These are phyloP conservation scores for Daldinia childiae DNA, from an alignment of 495 filamentous ascomycete species.

Conservation along the genomic window DNA sequence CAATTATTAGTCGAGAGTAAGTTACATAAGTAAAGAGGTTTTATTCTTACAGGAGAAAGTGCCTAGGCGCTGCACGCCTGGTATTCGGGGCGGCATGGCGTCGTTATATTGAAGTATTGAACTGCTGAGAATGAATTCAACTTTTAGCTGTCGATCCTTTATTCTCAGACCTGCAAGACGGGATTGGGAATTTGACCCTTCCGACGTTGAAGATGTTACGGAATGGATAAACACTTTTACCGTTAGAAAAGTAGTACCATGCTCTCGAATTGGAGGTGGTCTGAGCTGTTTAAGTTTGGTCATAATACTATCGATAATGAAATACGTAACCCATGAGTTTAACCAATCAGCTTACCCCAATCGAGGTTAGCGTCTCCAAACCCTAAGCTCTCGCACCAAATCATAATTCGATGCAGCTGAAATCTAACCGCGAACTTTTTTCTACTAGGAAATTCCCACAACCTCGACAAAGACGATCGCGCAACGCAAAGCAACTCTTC, in stretches of 20 bases:
- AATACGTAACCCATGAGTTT: not conserved
- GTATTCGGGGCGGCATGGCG: slow-evolving; percentile 80
- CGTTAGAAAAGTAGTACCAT: not conserved
- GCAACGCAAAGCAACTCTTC: slow-evolving; percentile 48
- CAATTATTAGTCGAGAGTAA: slow-evolving; percentile 32
- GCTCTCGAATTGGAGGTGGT: too few relatives aligned
- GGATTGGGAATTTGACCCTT: not conserved
- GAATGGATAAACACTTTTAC: slow-evolving; percentile 20
- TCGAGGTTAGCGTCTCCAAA: slow-evolving; percentile 36
- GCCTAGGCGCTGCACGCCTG: slow-evolving; percentile 68
- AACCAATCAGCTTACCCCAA: slow-evolving; percentile 11
- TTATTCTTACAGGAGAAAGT: slow-evolving; percentile 66
- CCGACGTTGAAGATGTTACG: slow-evolving; percentile 3
- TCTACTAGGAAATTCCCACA: slow-evolving; percentile 30
- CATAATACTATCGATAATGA: slow-evolving; percentile 19
- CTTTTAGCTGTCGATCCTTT: slow-evolving; percentile 36
- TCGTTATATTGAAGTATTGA: slow-evolving; percentile 27
- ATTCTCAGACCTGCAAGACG: slow-evolving; percentile 5
- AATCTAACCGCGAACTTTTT: slow-evolving; percentile 45
- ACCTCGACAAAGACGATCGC: slow-evolving; percentile 46
- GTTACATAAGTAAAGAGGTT: not conserved
- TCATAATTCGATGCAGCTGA: slow-evolving; percentile 40
- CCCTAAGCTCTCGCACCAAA: slow-evolving; percentile 46
- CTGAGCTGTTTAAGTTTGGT: not conserved
- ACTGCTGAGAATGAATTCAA: slow-evolving; percentile 19